Base-by-base conservation (phyloP, 164 flowering plant genomes). In the Vitis cinerea region DNA sequence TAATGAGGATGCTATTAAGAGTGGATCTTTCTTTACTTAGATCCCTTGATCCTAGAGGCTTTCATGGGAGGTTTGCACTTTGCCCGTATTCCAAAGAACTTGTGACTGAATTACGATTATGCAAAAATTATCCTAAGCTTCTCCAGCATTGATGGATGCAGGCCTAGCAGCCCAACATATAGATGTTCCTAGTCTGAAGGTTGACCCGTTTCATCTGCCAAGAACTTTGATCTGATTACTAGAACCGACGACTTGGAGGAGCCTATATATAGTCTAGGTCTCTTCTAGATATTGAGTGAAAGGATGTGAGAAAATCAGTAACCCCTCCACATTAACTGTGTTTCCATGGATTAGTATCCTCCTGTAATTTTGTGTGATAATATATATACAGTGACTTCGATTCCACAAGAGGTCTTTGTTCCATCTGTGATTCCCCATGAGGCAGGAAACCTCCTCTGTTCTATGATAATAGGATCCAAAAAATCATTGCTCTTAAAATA, bases 1-100 rank as follows among this genome's bases (percentile, higher is more conserved):
- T 50, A 85, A 87, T 59, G 53, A 70, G 16, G 91, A 87, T 68
- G 63, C 89, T 30, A 86, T 84, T 4, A 67, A 77, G 3, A 74
- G 85, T 0, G 89, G 92, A 81, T 68, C 68, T 63, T 88, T 86
- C 86, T 86, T 79, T 60, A 78, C 84, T 83, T 70, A 83, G 80
- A 57, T 61, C 63, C 67, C 71, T 66, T 71, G 59, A 66, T 70
- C 69, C 67, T 66, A 61, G n/a, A 15, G 71, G 71, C 68, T 71
- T 44, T 64, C 9, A 17, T 74, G 64, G 73, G 75, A 82, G 77
- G 79, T 72, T 75, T 70, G 74, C 62, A 23, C 54, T 61, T 15
- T 17, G 9, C 30, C 14, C 13, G 6, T 52, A 27, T 15, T 44
- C 19, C 31, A 19, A 65, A 15, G 7, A 2, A 12, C 3, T 17